These are phyloP conservation scores for Wallacemonas rigidus DNA, from an alignment of 208 protist genomes.

Conservation along the genomic window DNA sequence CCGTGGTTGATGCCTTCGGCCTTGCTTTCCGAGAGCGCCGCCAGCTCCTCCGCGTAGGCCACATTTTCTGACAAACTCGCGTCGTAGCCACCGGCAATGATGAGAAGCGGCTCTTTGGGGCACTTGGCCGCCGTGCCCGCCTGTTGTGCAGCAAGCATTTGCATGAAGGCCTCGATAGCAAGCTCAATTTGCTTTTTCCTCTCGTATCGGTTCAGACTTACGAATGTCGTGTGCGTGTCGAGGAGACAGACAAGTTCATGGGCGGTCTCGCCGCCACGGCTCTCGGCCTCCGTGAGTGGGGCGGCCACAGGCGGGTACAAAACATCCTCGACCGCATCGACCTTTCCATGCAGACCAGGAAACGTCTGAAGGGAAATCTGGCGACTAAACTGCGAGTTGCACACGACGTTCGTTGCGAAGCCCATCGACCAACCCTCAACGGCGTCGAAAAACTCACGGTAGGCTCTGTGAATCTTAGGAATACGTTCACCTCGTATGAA, in stretches of 20 bases:
- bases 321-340: conserved; percentile 49
- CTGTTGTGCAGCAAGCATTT: conserved; percentile 33
- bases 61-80: conserved; percentile 79
- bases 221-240: conserved; percentile 50
- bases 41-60: conserved; percentile 75
- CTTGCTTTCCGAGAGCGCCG: conserved; percentile 37
- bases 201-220: conserved; percentile 99
- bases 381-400: conserved; percentile 84
- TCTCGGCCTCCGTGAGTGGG: background rate
- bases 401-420: conserved; percentile 65
- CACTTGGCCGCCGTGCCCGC: background rate
- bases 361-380: conserved; percentile 56
- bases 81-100: conserved; percentile 92
- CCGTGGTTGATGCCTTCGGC: conserved; percentile 17
- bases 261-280: background rate
- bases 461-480: conserved; percentile 55
- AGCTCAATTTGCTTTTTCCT: conserved; percentile 96
- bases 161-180: conserved; percentile 83
- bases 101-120: conserved; percentile 41
- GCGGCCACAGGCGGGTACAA: conserved; percentile 79
- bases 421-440: conserved; percentile 71
- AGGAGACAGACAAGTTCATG: conserved; percentile 16
- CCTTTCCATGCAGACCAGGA: conserved; percentile 38
- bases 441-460: conserved; percentile 89
- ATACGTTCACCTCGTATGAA: conserved; percentile 21